A percentile compares a stretch with the other conserved stretches of the same genome.
These are phyloP conservation scores for Nidularia pulvinata DNA, from an alignment of 768 basidiomycete species.

Conservation along the genomic window DNA sequence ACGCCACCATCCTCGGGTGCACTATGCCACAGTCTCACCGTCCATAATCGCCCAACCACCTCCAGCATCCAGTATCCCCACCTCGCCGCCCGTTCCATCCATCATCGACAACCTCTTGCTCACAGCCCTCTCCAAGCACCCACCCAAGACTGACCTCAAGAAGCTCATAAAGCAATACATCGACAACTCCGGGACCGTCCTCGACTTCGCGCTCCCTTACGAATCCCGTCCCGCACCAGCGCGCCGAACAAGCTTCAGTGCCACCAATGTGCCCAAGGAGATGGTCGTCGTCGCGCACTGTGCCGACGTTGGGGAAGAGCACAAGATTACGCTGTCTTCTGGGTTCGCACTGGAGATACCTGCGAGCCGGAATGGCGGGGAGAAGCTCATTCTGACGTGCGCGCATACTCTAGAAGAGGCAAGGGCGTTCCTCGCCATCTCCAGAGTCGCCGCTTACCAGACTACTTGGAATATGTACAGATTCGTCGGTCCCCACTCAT, in stretches of 20 bases:
- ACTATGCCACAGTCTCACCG: constrained; percentile 20
- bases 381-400: constrained; percentile 49
- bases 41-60: constrained; percentile 16
- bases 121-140: constrained; percentile 10
- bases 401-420: constrained; percentile 68
- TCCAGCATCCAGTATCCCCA: background rate
- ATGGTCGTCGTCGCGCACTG: constrained; percentile 58
- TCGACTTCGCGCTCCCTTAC: constrained; percentile 42
- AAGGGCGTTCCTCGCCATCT: constrained; percentile 6
- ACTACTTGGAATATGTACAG: constrained; percentile 13
- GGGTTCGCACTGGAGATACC: constrained; percentile 50
- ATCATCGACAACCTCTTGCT: constrained; percentile 22
- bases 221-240: constrained; percentile 41
- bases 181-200: constrained; percentile 35
- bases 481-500: constrained; percentile 31
- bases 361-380: constrained; percentile 13
- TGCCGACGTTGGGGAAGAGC: constrained; percentile 25
- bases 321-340: constrained; percentile 52
- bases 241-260: constrained; percentile 23
- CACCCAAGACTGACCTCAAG: constrained; percentile 14
- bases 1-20: background rate
- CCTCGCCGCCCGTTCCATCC: constrained; percentile 7
- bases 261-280: constrained; percentile 32
- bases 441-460: background rate
- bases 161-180: constrained; percentile 43